A percentile compares a stretch with the other conserved stretches of the same genome.
Evolutionary conservation across 371 early-diverging fungal genomes (phyloP).

Genomic region (Mortierella sp.): DNA sequence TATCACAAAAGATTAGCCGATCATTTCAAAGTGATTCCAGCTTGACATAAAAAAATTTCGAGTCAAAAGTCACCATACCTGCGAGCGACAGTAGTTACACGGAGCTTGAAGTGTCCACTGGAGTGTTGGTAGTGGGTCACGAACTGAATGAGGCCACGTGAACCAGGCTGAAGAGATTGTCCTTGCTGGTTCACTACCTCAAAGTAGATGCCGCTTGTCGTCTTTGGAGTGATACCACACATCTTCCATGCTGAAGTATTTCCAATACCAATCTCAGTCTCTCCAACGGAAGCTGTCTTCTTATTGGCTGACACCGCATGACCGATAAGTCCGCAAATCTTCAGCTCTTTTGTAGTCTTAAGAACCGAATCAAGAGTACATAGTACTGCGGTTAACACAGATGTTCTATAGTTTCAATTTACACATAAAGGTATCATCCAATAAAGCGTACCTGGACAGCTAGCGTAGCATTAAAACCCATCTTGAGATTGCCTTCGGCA

Average conservation of each 20-base stretch:
- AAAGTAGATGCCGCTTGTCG: slow-evolving; percentile 94
- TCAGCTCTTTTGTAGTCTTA: slow-evolving; percentile 93
- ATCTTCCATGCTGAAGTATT: slow-evolving; percentile 96
- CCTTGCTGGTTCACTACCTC: slow-evolving; percentile 93
- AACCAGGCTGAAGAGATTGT: slow-evolving; percentile 86
- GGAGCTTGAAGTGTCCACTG: slow-evolving; percentile 89
- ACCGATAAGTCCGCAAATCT: slow-evolving; percentile 97
- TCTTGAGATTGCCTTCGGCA: slow-evolving; percentile 85
- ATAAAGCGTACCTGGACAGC: slow-evolving; percentile 82
- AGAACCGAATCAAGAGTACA: background rate
- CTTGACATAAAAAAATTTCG: background rate
- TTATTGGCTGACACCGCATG: slow-evolving; percentile 93
- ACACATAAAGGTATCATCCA: background rate
- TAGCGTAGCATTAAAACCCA: slow-evolving; percentile 98
- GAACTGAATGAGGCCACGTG: slow-evolving; percentile 94
- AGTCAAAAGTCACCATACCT: slow-evolving; percentile 39
- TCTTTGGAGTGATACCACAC: slow-evolving; percentile 88
- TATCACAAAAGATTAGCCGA: background rate
- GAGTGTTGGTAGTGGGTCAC: slow-evolving; percentile 97
- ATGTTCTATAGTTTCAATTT: background rate
- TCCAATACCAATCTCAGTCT: slow-evolving; percentile 98
- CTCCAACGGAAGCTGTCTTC: slow-evolving; percentile 91
- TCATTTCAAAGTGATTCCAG: background rate
- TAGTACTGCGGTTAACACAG: background rate
- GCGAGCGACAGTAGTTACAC: slow-evolving; percentile 96